Percentiles rank a stretch among this genome's conserved stretches.
phyloP scores from a whole-genome alignment of 2,329 filamentous ascomycete genomes.

The Huntiella savannae region DNA sequence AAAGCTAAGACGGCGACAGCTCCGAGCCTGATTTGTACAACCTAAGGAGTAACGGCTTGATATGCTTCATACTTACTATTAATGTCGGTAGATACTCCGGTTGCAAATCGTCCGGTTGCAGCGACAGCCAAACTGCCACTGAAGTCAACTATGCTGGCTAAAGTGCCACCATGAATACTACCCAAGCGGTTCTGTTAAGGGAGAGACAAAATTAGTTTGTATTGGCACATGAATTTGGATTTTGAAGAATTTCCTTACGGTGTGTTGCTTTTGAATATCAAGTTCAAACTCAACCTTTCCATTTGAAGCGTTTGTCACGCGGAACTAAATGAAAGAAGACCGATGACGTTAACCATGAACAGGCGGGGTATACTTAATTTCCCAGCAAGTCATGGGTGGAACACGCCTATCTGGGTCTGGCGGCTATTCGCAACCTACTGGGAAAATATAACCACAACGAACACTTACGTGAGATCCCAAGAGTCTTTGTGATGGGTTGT shows the following conservation, averaged over 20 bases:
- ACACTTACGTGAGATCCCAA: slow-evolving; percentile 23
- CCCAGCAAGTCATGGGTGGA: too few relatives aligned
- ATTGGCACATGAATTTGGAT: neutral
- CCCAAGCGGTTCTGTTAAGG: slow-evolving; percentile 47
- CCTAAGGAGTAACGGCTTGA: too few relatives aligned
- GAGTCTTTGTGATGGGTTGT: slow-evolving; percentile 16
- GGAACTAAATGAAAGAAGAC: slow-evolving; percentile 31
- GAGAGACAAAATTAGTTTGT: neutral
- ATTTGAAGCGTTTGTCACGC: slow-evolving; percentile 41
- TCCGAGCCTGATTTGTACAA: neutral
- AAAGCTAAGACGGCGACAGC: neutral
- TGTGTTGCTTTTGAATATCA: slow-evolving; percentile 55
- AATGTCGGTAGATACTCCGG: slow-evolving; percentile 45
- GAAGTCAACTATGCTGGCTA: slow-evolving; percentile 55
- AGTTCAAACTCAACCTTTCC: slow-evolving; percentile 61
- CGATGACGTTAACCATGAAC: neutral
- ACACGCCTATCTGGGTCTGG: too few relatives aligned
- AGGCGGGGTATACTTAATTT: too few relatives aligned
- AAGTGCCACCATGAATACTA: slow-evolving; percentile 60
- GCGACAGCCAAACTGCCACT: slow-evolving; percentile 47
- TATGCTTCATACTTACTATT: slow-evolving; percentile 26
- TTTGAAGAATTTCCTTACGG: slow-evolving; percentile 26
- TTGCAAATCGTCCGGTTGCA: slow-evolving; percentile 41
- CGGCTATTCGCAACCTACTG: too few relatives aligned
- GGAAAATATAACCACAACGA: too few relatives aligned